These are phyloP conservation scores for Lobulomyces angularis DNA, from an alignment of 192 early-diverging fungal species.

Conservation along the genomic window DNA sequence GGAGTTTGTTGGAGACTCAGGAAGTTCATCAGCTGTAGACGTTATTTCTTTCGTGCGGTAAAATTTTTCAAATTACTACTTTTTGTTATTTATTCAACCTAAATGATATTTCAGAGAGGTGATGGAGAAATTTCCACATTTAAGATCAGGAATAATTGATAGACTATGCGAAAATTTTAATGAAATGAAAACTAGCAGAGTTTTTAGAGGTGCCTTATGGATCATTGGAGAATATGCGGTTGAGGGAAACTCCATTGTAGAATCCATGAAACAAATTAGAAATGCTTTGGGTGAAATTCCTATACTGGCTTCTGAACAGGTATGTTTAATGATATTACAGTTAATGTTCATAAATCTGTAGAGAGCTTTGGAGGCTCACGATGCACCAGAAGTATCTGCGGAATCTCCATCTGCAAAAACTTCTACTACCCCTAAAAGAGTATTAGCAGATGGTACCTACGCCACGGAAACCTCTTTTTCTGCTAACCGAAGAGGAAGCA, in stretches of 20 bases:
- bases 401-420: conserved; percentile 17
- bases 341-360: conserved; percentile 3
- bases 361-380: conserved; percentile 41
- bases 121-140: conserved; percentile 85
- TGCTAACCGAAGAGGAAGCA: conserved; percentile 19
- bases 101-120: conserved; percentile 48
- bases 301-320: conserved; percentile 84
- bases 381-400: conserved; percentile 25
- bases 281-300: conserved; percentile 82
- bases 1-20: conserved; percentile 86
- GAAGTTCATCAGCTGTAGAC: conserved; percentile 77
- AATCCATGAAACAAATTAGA: conserved; percentile 70
- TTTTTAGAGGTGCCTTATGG: conserved; percentile 94
- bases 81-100: conserved; percentile 5
- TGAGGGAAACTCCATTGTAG: conserved; percentile 50
- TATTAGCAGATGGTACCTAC: conserved; percentile 94
- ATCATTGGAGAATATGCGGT: conserved; percentile 92
- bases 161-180: conserved; percentile 69
- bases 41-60: conserved; percentile 90
- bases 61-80: neutral
- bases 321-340: conserved; percentile 7
- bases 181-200: conserved; percentile 84
- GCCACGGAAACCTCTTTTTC: conserved; percentile 88
- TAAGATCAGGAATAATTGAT: conserved; percentile 72
- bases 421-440: conserved; percentile 45